Conservation (phyloP, 371 early-diverging fungal genomes). For the Paramicrosporidium saccamoebae region DNA sequence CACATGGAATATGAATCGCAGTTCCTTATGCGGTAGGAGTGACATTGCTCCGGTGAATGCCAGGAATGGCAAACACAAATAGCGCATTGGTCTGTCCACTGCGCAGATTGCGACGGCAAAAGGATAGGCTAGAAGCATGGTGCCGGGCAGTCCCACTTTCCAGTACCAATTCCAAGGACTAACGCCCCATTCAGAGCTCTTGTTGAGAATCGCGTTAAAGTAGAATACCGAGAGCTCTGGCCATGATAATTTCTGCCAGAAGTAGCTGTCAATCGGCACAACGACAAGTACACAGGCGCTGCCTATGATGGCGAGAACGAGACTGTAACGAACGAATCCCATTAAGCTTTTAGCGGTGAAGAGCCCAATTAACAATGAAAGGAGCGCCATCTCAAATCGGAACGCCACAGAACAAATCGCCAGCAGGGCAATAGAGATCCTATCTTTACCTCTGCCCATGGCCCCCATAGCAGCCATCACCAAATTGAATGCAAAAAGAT, state of each 20-base stretch:
- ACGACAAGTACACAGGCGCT: conserved; percentile 11
- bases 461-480: conserved; percentile 8
- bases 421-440: conserved; percentile 14
- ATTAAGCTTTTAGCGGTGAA: conserved; percentile 2
- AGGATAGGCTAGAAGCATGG: conserved; percentile 26
- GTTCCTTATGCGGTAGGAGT: conserved; percentile 67
- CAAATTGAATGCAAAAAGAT: conserved; percentile 39
- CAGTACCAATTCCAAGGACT: conserved; percentile 32
- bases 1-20: conserved; percentile 67
- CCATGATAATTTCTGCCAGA: conserved; percentile 40
- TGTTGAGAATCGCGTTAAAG: conserved; percentile 47
- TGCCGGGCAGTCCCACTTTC: conserved; percentile 24
- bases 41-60: conserved; percentile 27
- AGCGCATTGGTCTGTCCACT: conserved; percentile 9
- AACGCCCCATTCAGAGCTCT: conserved; percentile 47
- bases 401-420: conserved; percentile 27
- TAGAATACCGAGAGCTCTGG: conserved; percentile 49
- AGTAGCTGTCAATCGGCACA: conserved; percentile 33
- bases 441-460: conserved; percentile 1
- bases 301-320: conserved; percentile 3
- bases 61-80: conserved; percentile 14
- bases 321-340: not conserved
- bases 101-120: conserved; percentile 12
- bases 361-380: conserved; percentile 9
- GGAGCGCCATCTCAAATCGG: conserved; percentile 35